Base-by-base conservation (phyloP, 1,284 basidiomycete genomes). In the Clitocybe nebularis region DNA sequence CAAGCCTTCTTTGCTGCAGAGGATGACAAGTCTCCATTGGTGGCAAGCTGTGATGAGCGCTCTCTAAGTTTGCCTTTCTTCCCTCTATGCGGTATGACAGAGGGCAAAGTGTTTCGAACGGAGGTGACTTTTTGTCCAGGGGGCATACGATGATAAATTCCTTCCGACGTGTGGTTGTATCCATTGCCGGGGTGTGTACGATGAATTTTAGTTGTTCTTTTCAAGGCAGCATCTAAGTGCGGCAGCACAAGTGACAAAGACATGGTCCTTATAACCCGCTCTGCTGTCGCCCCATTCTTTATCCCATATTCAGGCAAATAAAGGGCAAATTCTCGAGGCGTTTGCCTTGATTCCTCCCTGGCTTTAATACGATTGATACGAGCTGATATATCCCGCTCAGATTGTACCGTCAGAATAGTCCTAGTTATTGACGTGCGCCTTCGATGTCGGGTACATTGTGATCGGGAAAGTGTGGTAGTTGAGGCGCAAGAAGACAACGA, bases 251-350 rank as follows among this genome's bases (percentile, higher is more conserved):
- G 57, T 2, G 77, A 66, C 14, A 89, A 62, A 2, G 79, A 81
- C 1, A 73, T 68, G 0, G 86, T 81, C n/a, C 65, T 67, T 26
- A 77, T 61, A 11, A 79, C 62, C 17, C 72, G 62, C 13, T 11
- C 26, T 69, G 52, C 41, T 49, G 41, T 19, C 47, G 42, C 13
- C 33, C 46, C 28, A 22, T 30, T 24, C 21, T 30, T 13, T 13
- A 14, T 32, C 16, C 41, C 28, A 30, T 30, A 35, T 40, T 39
- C 28, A 35, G 72, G 81, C 19, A 75, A 56, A 55, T 85, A 84
- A 8, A 88, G 66, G 7, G 72, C 71, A 58, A 90, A 91, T 46
- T 80, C 75, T 45, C 87, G 72, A 30, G 78, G 73, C 36, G 77
- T 65, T 40, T 74, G 68, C 46, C 81, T 68, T 17, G 74, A 73